Evolutionary conservation across 805 yeast species (phyloP), one percentile per base, ranked within the genome.

Genomic region (Teunomyces lycoperdinae): DNA sequence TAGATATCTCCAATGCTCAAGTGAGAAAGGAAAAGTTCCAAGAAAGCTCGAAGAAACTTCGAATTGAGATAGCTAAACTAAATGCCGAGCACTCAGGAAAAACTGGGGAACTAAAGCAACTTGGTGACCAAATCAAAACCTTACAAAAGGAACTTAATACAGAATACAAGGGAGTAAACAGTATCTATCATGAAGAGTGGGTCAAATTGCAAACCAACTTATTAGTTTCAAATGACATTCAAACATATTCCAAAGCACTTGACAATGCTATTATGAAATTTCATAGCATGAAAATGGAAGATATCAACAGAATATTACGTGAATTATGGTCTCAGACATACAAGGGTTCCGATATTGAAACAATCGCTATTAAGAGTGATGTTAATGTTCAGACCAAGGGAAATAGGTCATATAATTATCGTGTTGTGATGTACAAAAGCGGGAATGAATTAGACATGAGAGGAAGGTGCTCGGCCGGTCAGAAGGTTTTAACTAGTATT

Each of bases 391-490:
- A 70, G 50, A 67, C 70, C 2, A 73, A 70, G 45, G 79, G 74
- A 3, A 79, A 80, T 36, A 71, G 95, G 48, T 80, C 94, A 1
- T 92, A 91, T 64, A 91, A 92, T 62, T 92, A 92, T 61, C 74
- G 97, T 33, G 97, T 94, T 14, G 96, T 91, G 17, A 94, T 94
- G 99, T 83, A 84, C 50, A 94, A 94, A 63, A 89, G 87, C 58
- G 92, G 87, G 50, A 87, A 84, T 1, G 98, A 94, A 64, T 71
- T 94, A 42, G 99, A 94, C 62, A 94, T 94, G 99, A 79, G 99
- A 52, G 99, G 99, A 0, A 72, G 99, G 49, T 94, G 99, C 64
- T 89, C 97, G 1, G 98, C 99, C 0, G 99, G 99, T 0, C 99
- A 94, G 66, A 89, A 90, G 59, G 97, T 94, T 4, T 68, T 94